These are phyloP conservation scores for Cymbomonas tetramitiformis DNA, from an alignment of 139 green algal genomes.

Conservation along the genomic window DNA sequence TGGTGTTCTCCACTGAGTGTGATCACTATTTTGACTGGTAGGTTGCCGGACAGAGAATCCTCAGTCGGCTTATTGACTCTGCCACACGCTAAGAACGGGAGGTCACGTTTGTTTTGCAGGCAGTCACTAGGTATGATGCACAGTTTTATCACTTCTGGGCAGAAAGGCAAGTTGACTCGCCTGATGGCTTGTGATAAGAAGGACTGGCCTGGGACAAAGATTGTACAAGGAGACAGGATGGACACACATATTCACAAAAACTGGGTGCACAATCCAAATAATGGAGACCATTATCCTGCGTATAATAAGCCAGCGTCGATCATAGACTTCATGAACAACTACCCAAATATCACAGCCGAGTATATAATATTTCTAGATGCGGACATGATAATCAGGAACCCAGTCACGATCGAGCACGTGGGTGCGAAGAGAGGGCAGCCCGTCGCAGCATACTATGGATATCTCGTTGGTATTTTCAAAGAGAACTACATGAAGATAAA, in stretches of 20 bases:
- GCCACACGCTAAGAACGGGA: too few species aligned
- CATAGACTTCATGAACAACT: constrained; percentile 32
- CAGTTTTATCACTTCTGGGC: neutral
- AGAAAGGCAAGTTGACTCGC: constrained; percentile 7
- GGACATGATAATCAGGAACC: constrained; percentile 27
- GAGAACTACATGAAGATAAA: constrained; percentile 24
- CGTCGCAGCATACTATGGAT: constrained; percentile 30
- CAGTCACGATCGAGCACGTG: constrained; percentile 11
- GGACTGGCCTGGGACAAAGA: neutral
- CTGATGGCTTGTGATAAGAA: constrained; percentile 20
- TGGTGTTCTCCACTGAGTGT: constrained; percentile 23
- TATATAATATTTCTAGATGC: constrained; percentile 33
- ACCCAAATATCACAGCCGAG: constrained; percentile 10
- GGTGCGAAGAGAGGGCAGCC: constrained; percentile 10
- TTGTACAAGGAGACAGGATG: too few species aligned
- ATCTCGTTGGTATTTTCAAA: constrained; percentile 14
- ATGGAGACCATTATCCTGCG: constrained; percentile 20
- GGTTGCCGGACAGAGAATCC: neutral
- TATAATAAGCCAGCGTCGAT: constrained; percentile 34
- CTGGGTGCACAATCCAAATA: constrained; percentile 6
- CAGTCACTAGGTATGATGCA: constrained; percentile 8
- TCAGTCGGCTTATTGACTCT: too few species aligned
- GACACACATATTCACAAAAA: constrained; percentile 21
- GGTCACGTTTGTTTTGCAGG: too few species aligned
- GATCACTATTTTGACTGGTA: constrained; percentile 25